phyloP scores from a whole-genome alignment of 2,329 filamentous ascomycete species.

The Phaeosphaeriaceae sp. region DNA sequence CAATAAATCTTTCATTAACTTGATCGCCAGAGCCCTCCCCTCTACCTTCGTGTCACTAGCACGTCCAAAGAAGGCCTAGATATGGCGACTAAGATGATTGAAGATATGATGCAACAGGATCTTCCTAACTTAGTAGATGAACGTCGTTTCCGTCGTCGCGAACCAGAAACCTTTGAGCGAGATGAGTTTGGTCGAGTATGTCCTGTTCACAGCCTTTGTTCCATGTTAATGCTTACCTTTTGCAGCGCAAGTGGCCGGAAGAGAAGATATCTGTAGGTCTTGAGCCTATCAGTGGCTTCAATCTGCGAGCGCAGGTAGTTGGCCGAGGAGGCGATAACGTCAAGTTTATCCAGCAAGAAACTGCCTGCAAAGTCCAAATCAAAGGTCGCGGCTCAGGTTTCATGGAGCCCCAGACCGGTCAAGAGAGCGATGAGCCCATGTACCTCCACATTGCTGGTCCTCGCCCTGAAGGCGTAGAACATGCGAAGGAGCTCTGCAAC shows the following conservation, averaged over 20 bases:
- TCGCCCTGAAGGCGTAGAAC: constrained; percentile 82
- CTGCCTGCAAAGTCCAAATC: constrained; percentile 94
- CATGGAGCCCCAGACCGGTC: constrained; percentile 84
- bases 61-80: constrained; percentile 92
- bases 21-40: constrained; percentile 75
- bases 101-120: constrained; percentile 95
- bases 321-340: constrained; percentile 94
- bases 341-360: constrained; percentile 97
- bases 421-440: constrained; percentile 94
- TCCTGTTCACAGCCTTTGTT: neutral
- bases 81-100: constrained; percentile 82
- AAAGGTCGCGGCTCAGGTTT: constrained; percentile 96
- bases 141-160: constrained; percentile 83
- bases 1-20: neutral
- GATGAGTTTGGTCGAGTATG: constrained; percentile 88
- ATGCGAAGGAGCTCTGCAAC: constrained; percentile 86
- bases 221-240: constrained; percentile 28
- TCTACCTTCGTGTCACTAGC: constrained; percentile 95
- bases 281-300: constrained; percentile 92
- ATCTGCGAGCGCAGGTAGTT: constrained; percentile 93
- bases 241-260: constrained; percentile 96
- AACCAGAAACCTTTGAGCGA: constrained; percentile 80
- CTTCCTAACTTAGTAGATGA: constrained; percentile 95
- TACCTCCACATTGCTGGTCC: constrained; percentile 94
- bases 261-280: constrained; percentile 91